These are phyloP conservation scores for Oenanthe sinensis DNA, from an alignment of 129 eudicot species.

Conservation along the genomic window DNA sequence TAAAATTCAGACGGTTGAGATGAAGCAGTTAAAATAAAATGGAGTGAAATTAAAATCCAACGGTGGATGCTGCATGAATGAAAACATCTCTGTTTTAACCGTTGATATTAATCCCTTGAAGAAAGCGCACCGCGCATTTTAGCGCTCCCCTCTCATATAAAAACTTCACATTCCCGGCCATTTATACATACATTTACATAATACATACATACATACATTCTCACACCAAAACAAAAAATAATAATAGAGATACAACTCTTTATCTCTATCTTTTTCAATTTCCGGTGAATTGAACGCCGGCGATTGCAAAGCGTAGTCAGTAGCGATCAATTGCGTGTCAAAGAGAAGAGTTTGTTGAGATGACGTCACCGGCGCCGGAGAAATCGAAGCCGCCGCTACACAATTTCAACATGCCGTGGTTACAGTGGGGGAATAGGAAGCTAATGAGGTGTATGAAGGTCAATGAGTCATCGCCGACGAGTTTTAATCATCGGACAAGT, in stretches of 20 bases:
- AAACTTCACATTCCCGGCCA: constrained; percentile 3
- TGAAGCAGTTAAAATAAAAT: background rate
- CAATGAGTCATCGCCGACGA: constrained; percentile 11
- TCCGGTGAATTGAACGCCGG: constrained; percentile 1
- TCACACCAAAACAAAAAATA: background rate
- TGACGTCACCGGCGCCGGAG: constrained; percentile 32
- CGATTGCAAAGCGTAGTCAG: background rate
- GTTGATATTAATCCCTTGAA: constrained; percentile 5
- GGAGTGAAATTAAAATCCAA: background rate
- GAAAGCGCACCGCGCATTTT: constrained; percentile 2
- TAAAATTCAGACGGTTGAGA: background rate
- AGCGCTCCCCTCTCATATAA: constrained; percentile 5
- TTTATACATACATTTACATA: background rate
- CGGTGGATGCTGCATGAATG: background rate
- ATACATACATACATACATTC: background rate
- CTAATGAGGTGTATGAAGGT: constrained; percentile 56
- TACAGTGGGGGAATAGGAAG: constrained; percentile 75
- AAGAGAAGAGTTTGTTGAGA: constrained; percentile 13
- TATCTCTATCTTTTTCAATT: background rate
- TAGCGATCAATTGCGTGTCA: constrained; percentile 2
- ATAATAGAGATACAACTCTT: background rate
- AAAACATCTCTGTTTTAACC: background rate
- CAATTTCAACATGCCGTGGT: constrained; percentile 54
- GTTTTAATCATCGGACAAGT: constrained; percentile 20
- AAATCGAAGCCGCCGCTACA: constrained; percentile 60